A percentile compares a stretch with the other conserved stretches of the same genome.
Evolutionary conservation across 139 green algal genomes (phyloP).

Genomic region (Closterium sp.): DNA sequence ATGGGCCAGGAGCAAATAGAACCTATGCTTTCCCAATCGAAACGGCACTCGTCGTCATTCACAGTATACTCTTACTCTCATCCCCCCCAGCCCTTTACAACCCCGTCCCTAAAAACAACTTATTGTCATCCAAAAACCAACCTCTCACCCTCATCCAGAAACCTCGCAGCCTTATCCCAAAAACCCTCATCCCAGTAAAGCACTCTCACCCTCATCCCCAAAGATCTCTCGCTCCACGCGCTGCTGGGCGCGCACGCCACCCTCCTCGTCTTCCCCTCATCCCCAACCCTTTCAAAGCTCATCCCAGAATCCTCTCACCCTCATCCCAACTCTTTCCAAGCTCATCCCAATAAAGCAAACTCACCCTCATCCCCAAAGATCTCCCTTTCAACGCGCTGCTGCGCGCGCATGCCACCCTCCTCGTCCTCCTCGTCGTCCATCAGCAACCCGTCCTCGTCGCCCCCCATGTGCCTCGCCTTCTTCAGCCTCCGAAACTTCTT

Average conservation of each 20-base stretch:
- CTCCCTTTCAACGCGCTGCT: not conserved
- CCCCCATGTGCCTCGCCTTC: not conserved
- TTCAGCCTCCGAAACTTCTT: conserved; percentile 1
- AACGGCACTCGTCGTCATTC: not conserved
- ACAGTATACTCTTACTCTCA: not conserved
- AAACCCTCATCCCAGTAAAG: too few species aligned
- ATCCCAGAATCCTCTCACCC: too few species aligned
- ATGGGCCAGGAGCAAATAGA: not conserved
- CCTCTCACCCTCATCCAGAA: not conserved
- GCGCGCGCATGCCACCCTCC: not conserved
- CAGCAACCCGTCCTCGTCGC: not conserved
- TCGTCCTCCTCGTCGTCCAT: not conserved
- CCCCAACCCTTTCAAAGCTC: not conserved
- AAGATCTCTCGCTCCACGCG: not conserved
- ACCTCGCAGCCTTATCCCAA: not conserved
- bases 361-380: not conserved
- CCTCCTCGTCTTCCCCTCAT: not conserved
- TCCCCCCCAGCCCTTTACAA: not conserved
- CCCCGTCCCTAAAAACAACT: not conserved
- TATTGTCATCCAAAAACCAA: not conserved
- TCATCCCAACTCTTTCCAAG: too few species aligned
- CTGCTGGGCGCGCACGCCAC: not conserved
- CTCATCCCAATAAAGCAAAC: too few species aligned
- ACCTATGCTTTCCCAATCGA: not conserved
- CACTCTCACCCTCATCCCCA: not conserved